phyloP scores from a whole-genome alignment of 495 filamentous ascomycete genomes.

The Penicilliopsis zonata region DNA sequence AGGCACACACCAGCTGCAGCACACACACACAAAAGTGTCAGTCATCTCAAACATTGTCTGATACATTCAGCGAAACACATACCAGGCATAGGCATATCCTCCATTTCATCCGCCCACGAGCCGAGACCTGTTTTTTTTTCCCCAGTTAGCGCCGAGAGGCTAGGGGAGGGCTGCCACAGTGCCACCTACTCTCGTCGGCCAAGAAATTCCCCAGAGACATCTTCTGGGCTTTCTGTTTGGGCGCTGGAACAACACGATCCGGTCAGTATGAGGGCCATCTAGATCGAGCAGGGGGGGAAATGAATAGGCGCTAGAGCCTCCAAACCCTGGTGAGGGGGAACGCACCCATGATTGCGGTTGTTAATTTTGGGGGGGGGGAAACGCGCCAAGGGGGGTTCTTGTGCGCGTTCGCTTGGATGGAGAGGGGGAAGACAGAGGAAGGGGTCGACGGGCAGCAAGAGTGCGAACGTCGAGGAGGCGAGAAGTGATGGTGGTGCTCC shows the following conservation, averaged over 20 bases:
- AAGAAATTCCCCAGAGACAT: slow-evolving; percentile 90
- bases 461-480: slow-evolving; percentile 2
- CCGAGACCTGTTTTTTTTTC: slow-evolving; percentile 71
- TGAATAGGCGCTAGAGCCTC: slow-evolving; percentile 1
- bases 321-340: slow-evolving; percentile 13
- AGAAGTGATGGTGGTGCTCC: slow-evolving; percentile 16
- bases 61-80: slow-evolving; percentile 22
- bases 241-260: slow-evolving; percentile 49
- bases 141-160: slow-evolving; percentile 29
- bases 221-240: slow-evolving; percentile 85
- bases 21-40: slow-evolving; percentile 2
- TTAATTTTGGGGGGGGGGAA: slow-evolving; percentile 24
- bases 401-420: slow-evolving; percentile 32
- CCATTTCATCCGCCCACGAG: slow-evolving; percentile 98
- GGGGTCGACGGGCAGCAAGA: not conserved
- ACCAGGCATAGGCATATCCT: slow-evolving; percentile 67
- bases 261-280: slow-evolving; percentile 11
- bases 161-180: too few relatives aligned
- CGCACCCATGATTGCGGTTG: slow-evolving; percentile 83
- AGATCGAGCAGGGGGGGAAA: slow-evolving; percentile 4
- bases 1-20: slow-evolving; percentile 28
- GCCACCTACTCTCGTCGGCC: slow-evolving; percentile 63
- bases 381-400: slow-evolving; percentile 32
- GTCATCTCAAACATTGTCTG: not conserved
- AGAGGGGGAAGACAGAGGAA: slow-evolving; percentile 9